Conservation (phyloP, 352 stramenopile species). For the Globisporangium echinulatum region DNA sequence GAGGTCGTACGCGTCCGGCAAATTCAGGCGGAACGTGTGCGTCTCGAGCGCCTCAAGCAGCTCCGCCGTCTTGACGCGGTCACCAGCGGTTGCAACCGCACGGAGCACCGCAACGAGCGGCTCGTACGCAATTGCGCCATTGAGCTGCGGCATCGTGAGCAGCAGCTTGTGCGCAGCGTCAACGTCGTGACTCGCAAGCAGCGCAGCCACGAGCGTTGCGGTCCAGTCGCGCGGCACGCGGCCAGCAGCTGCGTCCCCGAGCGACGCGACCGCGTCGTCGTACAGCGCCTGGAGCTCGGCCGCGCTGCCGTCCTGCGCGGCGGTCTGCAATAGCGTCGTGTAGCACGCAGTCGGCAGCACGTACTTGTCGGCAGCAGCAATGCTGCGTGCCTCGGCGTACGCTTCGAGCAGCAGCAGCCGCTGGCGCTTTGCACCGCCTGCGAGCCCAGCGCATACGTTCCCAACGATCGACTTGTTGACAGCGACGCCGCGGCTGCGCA, state of each 20-base stretch:
- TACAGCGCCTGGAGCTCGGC: slow-evolving; percentile 37
- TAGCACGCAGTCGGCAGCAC: slow-evolving; percentile 39
- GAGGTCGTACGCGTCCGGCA: slow-evolving; percentile 44
- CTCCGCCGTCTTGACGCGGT: slow-evolving; percentile 20
- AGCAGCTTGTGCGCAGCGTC: slow-evolving; percentile 31
- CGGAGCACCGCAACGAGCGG: slow-evolving; percentile 36
- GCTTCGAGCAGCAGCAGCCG: slow-evolving; percentile 48
- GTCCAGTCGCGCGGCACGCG: slow-evolving; percentile 43
- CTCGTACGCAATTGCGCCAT: slow-evolving; percentile 36
- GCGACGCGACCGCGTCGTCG: slow-evolving; percentile 33
- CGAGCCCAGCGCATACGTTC: slow-evolving; percentile 35
- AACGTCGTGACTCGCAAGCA: slow-evolving; percentile 24
- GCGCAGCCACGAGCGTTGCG: slow-evolving; percentile 33
- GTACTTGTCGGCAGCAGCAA: slow-evolving; percentile 30
- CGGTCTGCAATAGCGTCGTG: slow-evolving; percentile 32
- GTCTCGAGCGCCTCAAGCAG: slow-evolving; percentile 35
- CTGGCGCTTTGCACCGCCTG: slow-evolving; percentile 42
- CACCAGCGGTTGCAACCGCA: slow-evolving; percentile 18
- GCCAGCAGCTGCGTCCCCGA: slow-evolving; percentile 18
- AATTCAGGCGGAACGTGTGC: slow-evolving; percentile 26
- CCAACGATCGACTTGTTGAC: slow-evolving; percentile 40
- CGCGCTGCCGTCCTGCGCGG: slow-evolving; percentile 26
- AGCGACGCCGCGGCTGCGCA: slow-evolving; percentile 27
- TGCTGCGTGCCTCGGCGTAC: slow-evolving; percentile 26
- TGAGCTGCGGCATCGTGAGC: slow-evolving; percentile 31